Evolutionary conservation across 177 flowering plant species (phyloP).

Genomic region (Vitis hybrid): DNA sequence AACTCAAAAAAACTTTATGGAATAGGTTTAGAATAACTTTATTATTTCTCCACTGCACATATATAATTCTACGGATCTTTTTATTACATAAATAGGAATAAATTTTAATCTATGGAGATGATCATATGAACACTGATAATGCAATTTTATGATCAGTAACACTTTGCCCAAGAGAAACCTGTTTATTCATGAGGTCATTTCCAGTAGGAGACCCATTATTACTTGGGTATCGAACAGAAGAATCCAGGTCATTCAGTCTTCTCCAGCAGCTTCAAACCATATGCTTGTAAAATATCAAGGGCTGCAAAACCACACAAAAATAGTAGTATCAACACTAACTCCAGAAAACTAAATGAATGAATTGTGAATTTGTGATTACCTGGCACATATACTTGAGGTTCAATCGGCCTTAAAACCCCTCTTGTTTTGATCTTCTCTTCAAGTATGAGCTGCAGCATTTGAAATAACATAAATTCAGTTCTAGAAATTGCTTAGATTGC

Average conservation of each 20-base stretch:
- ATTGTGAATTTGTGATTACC: slow-evolving; percentile 34
- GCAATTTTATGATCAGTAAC: too few relatives aligned
- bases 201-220: not conserved
- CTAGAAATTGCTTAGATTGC: not conserved
- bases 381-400: slow-evolving; percentile 83
- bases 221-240: not conserved
- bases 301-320: slow-evolving; percentile 10
- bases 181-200: too few relatives aligned
- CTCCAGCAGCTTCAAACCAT: slow-evolving; percentile 68
- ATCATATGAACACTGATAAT: too few relatives aligned
- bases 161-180: too few relatives aligned
- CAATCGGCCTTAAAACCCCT: slow-evolving; percentile 80
- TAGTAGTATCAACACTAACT: not conserved
- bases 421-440: slow-evolving; percentile 57
- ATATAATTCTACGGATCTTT: too few relatives aligned
- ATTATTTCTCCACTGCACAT: too few relatives aligned
- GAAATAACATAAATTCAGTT: not conserved
- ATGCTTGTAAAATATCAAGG: slow-evolving; percentile 64
- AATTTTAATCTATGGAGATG: too few relatives aligned
- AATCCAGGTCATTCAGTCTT: slow-evolving; percentile 37
- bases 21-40: too few relatives aligned
- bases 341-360: not conserved
- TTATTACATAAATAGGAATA: too few relatives aligned
- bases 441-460: slow-evolving; percentile 65
- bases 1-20: too few relatives aligned